These are phyloP conservation scores for Remersonia thermophila DNA, from an alignment of 2,329 filamentous ascomycete genomes.

Conservation along the genomic window DNA sequence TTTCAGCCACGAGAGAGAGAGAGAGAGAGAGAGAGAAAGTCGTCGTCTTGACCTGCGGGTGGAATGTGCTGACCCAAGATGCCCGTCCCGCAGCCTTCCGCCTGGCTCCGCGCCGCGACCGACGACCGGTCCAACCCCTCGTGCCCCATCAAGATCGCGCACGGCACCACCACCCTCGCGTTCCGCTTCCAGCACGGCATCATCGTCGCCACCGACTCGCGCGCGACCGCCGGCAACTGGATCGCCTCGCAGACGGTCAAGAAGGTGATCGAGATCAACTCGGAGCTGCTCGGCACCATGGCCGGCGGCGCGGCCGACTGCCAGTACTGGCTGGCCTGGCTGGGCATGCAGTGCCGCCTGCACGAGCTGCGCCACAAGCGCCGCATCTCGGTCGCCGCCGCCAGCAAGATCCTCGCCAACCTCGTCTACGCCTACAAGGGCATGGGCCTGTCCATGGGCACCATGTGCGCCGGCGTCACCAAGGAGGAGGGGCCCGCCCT, in stretches of 20 bases:
- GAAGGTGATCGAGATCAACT: conserved; percentile 99
- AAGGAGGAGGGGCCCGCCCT: conserved; percentile 90
- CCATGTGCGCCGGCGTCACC: conserved; percentile 96
- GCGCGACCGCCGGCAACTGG: conserved; percentile 96
- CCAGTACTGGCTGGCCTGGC: conserved; percentile 98
- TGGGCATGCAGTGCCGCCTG: conserved; percentile 97
- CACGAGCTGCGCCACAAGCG: conserved; percentile 99
- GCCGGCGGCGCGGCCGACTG: conserved; percentile 97
- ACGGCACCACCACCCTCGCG: conserved; percentile 94
- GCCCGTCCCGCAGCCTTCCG: conserved; percentile 62
- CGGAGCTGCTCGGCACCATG: conserved; percentile 89
- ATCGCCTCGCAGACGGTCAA: conserved; percentile 99
- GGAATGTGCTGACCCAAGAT: too few relatives aligned
- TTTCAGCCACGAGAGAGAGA: too few relatives aligned
- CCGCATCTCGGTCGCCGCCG: conserved; percentile 92
- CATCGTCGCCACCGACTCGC: conserved; percentile 94
- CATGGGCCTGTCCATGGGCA: conserved; percentile 97
- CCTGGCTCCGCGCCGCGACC: conserved; percentile 92
- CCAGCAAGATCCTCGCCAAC: conserved; percentile 97
- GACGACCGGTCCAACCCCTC: conserved; percentile 94
- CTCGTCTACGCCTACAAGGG: conserved; percentile 98
- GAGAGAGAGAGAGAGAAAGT: too few relatives aligned
- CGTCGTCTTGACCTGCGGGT: too few relatives aligned
- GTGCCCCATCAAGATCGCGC: conserved; percentile 98
- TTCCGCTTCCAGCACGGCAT: conserved; percentile 98